phyloP scores from a whole-genome alignment of 768 basidiomycete species.

The Russula lepida region DNA sequence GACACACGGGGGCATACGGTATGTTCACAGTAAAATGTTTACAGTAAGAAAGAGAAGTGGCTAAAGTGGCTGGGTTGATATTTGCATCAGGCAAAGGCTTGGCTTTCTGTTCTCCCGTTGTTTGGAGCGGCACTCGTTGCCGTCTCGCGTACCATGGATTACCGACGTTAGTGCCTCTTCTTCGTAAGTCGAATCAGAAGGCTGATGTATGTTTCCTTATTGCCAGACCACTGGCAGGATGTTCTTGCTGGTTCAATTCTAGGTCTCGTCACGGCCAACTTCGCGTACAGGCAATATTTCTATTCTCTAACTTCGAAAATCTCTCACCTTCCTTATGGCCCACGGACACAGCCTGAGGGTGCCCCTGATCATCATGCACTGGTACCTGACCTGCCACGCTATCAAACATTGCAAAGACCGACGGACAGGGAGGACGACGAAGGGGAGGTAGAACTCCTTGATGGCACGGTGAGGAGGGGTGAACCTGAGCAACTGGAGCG shows the following conservation, averaged over 20 bases:
- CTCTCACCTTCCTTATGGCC: slow-evolving; percentile 64
- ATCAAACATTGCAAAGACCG: neutral
- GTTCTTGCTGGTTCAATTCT: slow-evolving; percentile 72
- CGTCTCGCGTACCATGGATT: slow-evolving; percentile 87
- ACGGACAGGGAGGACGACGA: slow-evolving; percentile 19
- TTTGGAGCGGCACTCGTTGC: slow-evolving; percentile 71
- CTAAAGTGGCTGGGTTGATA: neutral
- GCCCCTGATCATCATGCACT: slow-evolving; percentile 24
- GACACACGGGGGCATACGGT: slow-evolving; percentile 70
- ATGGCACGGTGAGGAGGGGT: slow-evolving; percentile 29
- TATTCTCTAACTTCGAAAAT: slow-evolving; percentile 55
- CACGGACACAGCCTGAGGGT: slow-evolving; percentile 45
- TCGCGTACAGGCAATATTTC: slow-evolving; percentile 79
- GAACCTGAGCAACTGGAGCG: slow-evolving; percentile 22
- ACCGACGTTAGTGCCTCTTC: slow-evolving; percentile 51
- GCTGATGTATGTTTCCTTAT: slow-evolving; percentile 14
- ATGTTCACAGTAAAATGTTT: slow-evolving; percentile 28
- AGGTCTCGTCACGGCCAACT: slow-evolving; percentile 63
- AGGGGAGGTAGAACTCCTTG: slow-evolving; percentile 15
- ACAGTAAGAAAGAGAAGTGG: neutral
- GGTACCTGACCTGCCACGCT: neutral
- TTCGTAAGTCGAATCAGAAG: neutral
- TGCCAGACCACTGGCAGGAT: slow-evolving; percentile 85
- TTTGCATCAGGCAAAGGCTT: slow-evolving; percentile 49
- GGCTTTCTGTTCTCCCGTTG: slow-evolving; percentile 74